A percentile compares a stretch with the other conserved stretches of the same genome.
These are phyloP conservation scores for Cubamyces sp. DNA, from an alignment of 768 basidiomycete species.

Conservation along the genomic window DNA sequence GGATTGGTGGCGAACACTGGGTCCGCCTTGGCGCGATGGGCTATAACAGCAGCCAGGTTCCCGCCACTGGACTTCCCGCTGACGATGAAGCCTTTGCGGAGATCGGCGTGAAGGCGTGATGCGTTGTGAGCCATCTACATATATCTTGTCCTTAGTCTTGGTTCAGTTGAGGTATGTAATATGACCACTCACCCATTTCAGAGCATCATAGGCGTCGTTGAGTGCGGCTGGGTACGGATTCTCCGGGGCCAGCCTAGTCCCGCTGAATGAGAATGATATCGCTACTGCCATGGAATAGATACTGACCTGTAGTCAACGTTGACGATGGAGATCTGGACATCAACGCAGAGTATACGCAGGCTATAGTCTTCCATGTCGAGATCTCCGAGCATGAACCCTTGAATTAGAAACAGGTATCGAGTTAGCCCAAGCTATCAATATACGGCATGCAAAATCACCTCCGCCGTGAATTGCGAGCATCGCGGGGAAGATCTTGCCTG, in stretches of 20 bases:
- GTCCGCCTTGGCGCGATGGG: slow-evolving; percentile 29
- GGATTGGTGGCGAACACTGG: slow-evolving; percentile 20
- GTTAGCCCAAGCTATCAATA: no score
- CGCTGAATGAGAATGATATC: neutral
- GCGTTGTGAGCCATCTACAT: slow-evolving; percentile 1
- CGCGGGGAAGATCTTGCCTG: slow-evolving; percentile 5
- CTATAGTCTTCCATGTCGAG: slow-evolving; percentile 27
- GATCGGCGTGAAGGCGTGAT: slow-evolving; percentile 17
- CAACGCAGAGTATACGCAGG: slow-evolving; percentile 24
- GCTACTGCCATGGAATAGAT: neutral
- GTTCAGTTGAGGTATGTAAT: neutral
- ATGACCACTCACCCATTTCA: no score
- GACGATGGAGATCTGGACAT: slow-evolving; percentile 27
- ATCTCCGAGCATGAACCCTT: slow-evolving; percentile 15
- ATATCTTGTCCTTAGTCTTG: neutral
- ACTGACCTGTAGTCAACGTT: slow-evolving; percentile 24
- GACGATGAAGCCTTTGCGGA: slow-evolving; percentile 31
- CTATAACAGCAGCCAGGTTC: slow-evolving; percentile 26
- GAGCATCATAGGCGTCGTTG: slow-evolving; percentile 31
- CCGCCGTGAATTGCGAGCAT: slow-evolving; percentile 18
- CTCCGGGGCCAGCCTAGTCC: slow-evolving; percentile 32
- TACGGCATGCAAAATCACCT: neutral
- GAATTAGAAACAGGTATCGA: no score
- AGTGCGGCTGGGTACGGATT: slow-evolving; percentile 29
- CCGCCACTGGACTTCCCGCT: slow-evolving; percentile 31